Evolutionary conservation across 495 filamentous ascomycete species (phyloP), one percentile per base, ranked within the genome.

Genomic region (Penicillium alfredii): DNA sequence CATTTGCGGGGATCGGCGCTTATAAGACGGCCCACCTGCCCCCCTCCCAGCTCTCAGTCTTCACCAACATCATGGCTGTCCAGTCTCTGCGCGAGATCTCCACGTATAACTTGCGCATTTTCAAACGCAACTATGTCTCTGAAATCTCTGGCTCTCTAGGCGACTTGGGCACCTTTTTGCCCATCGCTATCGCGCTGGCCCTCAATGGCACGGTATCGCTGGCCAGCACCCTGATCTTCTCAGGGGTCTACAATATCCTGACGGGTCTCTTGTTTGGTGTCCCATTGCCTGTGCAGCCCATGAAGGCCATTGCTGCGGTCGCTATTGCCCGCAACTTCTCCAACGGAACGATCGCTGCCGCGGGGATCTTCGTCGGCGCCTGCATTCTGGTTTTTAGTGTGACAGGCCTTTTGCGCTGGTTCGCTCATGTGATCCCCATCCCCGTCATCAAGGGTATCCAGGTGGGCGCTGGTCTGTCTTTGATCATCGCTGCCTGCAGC

Each of bases 391-490:
- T 93, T 9, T 77, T 94, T 47, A 86, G 82, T 47, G 40, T 81
- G 3, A 93, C 86, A 0, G 82, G 89, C 8, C 60, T 88, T 7
- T 63, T 95, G 6, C 66, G 63, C 30, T 82, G 78, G 72, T 78
- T 84, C 38, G 73, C 79, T 6, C 55, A 66, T n/a, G 67, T 75
- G 6, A 82, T 94, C 15, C 90, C 90, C 1, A 73, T 85, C 11
- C 86, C 88, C 3, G 79, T 97, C 3, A 76, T 97, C 36, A 94
- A 92, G 53, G 90, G 90, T 8, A 94, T 97, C 49, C 90, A 97
- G 60, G 77, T 94, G 30, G 90, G 89, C 15, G 88, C 90, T 3
- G 90, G 88, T 0, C 63, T 97, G 15, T 81, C 78, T 8, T 72
- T 97, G 8, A 69, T 84, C 27, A 76, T 90, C 34, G 81, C 83